A percentile compares a stretch with the other conserved stretches of the same genome.
These are phyloP conservation scores for Pythium periplocum DNA, from an alignment of 352 stramenopile genomes.

Conservation along the genomic window DNA sequence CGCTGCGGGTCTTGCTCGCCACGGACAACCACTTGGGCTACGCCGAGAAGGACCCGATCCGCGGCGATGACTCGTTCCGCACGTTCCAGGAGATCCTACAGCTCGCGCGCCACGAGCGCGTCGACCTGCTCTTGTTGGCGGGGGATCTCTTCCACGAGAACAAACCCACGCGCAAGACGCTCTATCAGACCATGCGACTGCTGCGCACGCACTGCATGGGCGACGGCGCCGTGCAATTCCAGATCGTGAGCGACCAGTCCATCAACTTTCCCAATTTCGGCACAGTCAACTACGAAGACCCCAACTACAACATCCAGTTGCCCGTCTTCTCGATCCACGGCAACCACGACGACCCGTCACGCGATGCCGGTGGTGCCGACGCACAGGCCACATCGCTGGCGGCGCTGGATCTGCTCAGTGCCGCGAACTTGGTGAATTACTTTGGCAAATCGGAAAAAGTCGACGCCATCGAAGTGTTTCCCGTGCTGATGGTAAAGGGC, in stretches of 20 bases:
- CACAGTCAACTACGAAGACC: conserved; percentile 97
- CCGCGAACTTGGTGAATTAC: conserved; percentile 98
- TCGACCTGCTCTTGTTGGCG: conserved; percentile 93
- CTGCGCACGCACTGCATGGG: conserved; percentile 95
- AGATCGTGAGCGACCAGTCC: conserved; percentile 89
- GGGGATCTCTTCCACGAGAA: conserved; percentile 99
- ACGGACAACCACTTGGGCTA: conserved; percentile 99
- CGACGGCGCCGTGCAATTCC: conserved; percentile 75
- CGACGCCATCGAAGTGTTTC: conserved; percentile 94
- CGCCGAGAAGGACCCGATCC: conserved; percentile 94
- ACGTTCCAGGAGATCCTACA: conserved; percentile 87
- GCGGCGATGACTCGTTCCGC: conserved; percentile 91
- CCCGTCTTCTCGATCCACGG: conserved; percentile 99
- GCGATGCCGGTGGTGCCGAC: conserved; percentile 72
- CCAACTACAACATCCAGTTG: conserved; percentile 92
- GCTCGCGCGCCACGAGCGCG: conserved; percentile 53
- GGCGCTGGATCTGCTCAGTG: conserved; percentile 93
- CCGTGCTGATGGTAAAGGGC: conserved; percentile 96
- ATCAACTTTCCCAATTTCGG: conserved; percentile 89
- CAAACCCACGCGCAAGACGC: conserved; percentile 93
- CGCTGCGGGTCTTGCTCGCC: conserved; percentile 89
- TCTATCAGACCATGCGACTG: conserved; percentile 97
- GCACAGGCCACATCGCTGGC: conserved; percentile 76
- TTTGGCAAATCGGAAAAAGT: conserved; percentile 94
- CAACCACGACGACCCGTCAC: conserved; percentile 98